Conservation (phyloP, 2,329 filamentous ascomycete species). For the Sodiomyces alkalinus region DNA sequence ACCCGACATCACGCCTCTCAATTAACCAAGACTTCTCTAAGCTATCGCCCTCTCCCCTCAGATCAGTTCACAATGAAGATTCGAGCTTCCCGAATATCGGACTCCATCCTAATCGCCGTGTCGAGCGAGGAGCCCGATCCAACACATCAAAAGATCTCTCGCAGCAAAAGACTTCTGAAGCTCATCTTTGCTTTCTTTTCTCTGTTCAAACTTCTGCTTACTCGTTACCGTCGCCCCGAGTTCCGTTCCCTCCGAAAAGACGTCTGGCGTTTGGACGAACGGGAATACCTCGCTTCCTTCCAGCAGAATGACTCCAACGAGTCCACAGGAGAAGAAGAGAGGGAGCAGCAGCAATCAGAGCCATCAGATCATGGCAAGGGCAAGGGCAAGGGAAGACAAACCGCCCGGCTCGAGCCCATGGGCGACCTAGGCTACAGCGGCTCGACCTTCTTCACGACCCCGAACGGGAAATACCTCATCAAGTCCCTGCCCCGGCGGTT, state of each 20-base stretch:
- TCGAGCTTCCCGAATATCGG: slow-evolving; percentile 30
- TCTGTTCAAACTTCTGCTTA: slow-evolving; percentile 16
- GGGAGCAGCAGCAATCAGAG: slow-evolving; percentile 37
- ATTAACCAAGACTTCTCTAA: too few relatives aligned
- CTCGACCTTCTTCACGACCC: slow-evolving; percentile 59
- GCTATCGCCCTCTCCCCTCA: too few relatives aligned
- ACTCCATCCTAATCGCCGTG: slow-evolving; percentile 39
- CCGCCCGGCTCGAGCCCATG: slow-evolving; percentile 32
- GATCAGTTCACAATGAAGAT: slow-evolving; percentile 19
- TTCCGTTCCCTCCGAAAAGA: slow-evolving; percentile 14
- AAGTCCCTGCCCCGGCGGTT: slow-evolving; percentile 57
- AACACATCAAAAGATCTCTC: slow-evolving; percentile 2
- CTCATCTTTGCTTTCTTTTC: slow-evolving; percentile 17
- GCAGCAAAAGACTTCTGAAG: slow-evolving; percentile 14
- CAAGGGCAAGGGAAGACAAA: slow-evolving; percentile 15
- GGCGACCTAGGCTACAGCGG: slow-evolving; percentile 62
- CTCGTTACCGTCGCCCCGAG: slow-evolving; percentile 13
- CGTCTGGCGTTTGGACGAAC: slow-evolving; percentile 18
- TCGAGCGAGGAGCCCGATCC: slow-evolving; percentile 25
- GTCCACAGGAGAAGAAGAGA: slow-evolving; percentile 15
- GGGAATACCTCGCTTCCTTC: slow-evolving; percentile 24
- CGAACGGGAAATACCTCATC: slow-evolving; percentile 50
- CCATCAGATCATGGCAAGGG: slow-evolving; percentile 16
- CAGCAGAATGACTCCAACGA: slow-evolving; percentile 9
- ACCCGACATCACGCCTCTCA: too few relatives aligned